A percentile compares a stretch with the other conserved stretches of the same genome.
Conservation (phyloP, 176 grass and related monocot genomes). For the Aegilops umbellulata region DNA sequence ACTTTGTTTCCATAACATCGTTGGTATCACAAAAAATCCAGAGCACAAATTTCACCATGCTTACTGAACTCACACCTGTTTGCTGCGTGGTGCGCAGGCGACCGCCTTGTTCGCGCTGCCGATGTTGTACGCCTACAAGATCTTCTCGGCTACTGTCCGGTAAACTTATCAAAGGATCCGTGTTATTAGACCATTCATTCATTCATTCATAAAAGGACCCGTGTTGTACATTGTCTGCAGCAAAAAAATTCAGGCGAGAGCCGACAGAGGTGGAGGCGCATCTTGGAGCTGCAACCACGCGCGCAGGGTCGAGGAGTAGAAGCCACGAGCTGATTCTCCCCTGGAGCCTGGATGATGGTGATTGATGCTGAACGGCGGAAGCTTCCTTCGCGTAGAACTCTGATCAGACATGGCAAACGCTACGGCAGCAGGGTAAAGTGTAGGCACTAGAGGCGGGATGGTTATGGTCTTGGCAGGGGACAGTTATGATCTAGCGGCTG, state of each 20-base stretch:
- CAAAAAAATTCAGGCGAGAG: neutral
- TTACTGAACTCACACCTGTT: neutral
- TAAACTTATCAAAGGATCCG: neutral
- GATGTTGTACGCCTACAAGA: neutral
- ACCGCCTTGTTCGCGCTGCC: neutral
- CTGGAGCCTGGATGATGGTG: no score
- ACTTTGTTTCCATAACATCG: neutral
- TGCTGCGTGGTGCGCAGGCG: neutral
- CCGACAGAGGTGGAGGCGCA: neutral
- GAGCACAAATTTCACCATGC: neutral
- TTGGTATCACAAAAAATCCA: neutral
- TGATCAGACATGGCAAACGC: no score
- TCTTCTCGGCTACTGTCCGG: slow-evolving; percentile 1
- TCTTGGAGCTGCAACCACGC: neutral
- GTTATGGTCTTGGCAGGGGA: no score
- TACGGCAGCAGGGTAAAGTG: no score
- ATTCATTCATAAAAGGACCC: no score
- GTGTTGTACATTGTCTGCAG: neutral
- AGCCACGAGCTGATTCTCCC: no score
- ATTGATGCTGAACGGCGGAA: no score
- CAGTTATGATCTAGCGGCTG: no score
- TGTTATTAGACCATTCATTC: neutral
- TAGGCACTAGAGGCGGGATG: no score
- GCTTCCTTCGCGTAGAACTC: no score
- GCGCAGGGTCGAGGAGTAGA: neutral